These are phyloP conservation scores for Trypanosoma lewisi DNA, from an alignment of 208 protist species.

Conservation along the genomic window DNA sequence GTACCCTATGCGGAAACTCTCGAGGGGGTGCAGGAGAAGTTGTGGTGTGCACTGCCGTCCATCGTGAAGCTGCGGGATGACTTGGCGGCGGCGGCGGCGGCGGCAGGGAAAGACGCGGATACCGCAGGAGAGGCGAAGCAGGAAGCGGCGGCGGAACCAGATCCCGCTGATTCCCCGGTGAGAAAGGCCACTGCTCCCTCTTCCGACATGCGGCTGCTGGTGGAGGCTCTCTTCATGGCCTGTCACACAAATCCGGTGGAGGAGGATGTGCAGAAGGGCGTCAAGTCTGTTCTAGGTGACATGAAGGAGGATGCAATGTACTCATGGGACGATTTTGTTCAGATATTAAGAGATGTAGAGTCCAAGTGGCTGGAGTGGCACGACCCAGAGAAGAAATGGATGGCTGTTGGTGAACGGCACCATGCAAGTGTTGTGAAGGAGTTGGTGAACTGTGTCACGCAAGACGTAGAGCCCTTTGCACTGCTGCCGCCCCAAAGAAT, in stretches of 20 bases:
- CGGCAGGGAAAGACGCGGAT: background rate
- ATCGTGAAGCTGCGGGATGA: constrained; percentile 26
- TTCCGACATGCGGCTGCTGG: constrained; percentile 51
- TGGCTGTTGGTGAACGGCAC: constrained; percentile 21
- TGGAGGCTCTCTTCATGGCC: constrained; percentile 60
- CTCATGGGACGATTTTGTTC: constrained; percentile 34
- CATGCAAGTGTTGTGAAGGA: constrained; percentile 39
- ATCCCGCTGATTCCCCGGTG: constrained; percentile 4
- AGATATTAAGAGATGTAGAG: constrained; percentile 46
- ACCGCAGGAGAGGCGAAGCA: background rate
- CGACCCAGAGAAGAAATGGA: constrained; percentile 27
- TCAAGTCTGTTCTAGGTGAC: constrained; percentile 32
- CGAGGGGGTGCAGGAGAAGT: constrained; percentile 46
- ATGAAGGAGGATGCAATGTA: constrained; percentile 29
- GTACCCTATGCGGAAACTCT: constrained; percentile 25
- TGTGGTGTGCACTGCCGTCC: constrained; percentile 68
- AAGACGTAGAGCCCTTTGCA: constrained; percentile 59
- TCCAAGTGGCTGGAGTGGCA: constrained; percentile 46
- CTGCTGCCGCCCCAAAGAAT: constrained; percentile 53
- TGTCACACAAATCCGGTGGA: constrained; percentile 61
- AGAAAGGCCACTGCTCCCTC: constrained; percentile 32
- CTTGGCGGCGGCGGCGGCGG: constrained; percentile 1
- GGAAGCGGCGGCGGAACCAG: constrained; percentile 15
- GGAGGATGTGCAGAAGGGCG: constrained; percentile 37
- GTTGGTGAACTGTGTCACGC: constrained; percentile 67